A percentile compares a stretch with the other conserved stretches of the same genome.
Conservation (phyloP, 345 rosid species). For the Eucalyptus tenuipes region DNA sequence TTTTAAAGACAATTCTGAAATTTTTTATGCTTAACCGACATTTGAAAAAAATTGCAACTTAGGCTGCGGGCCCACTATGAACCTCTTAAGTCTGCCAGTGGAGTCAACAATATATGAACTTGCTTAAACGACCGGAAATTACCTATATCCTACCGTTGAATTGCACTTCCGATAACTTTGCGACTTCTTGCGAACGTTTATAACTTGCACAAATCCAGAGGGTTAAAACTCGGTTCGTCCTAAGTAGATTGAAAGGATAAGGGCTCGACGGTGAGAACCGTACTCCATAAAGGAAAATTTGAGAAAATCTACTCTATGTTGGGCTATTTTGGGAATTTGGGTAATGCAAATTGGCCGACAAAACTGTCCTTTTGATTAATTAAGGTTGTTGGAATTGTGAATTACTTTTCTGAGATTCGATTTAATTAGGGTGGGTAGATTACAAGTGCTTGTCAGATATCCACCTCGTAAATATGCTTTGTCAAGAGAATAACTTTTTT, state of each 20-base stretch:
- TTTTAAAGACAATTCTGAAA: neutral
- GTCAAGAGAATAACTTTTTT: neutral
- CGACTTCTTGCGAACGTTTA: neutral
- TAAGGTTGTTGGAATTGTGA: neutral
- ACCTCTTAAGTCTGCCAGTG: neutral
- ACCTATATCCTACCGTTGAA: neutral
- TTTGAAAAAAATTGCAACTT: neutral
- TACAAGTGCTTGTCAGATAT: neutral
- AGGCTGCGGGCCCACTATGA: neutral
- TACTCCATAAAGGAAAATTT: neutral
- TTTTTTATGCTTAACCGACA: neutral
- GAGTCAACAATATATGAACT: neutral
- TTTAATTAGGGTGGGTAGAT: neutral
- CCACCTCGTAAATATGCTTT: neutral
- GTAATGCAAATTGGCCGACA: neutral
- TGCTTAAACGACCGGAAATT: neutral
- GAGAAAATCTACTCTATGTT: neutral
- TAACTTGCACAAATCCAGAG: neutral
- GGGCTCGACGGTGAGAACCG: neutral
- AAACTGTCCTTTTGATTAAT: neutral
- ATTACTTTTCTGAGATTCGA: neutral
- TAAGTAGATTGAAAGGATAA: neutral
- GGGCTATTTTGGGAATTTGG: neutral
- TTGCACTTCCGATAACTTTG: neutral
- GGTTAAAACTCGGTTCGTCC: neutral